A percentile compares a stretch with the other conserved stretches of the same genome.
phyloP scores from a whole-genome alignment of 202 grass and related monocot genomes.

The Saccharum hybrid region DNA sequence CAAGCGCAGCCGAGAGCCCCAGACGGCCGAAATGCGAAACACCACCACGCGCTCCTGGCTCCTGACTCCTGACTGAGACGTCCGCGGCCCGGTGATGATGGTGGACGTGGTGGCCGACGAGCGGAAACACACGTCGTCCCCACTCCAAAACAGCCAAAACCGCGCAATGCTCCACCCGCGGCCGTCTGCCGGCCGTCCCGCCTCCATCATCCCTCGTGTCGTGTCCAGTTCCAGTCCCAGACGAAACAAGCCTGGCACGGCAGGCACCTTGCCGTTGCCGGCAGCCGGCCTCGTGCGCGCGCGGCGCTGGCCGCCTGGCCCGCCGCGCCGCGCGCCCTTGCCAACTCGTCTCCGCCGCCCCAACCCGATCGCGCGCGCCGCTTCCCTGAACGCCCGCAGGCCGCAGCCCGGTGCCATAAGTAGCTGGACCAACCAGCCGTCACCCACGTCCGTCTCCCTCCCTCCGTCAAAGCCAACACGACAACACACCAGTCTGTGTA shows the following conservation, averaged over 20 bases:
- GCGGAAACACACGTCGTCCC: neutral
- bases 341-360: neutral
- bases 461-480: slow-evolving; percentile 32
- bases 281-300: neutral
- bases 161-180: neutral
- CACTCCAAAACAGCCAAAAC: neutral
- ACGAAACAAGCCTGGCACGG: neutral
- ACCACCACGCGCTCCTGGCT: no score
- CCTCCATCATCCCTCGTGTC: no score
- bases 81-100: no score
- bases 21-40: no score
- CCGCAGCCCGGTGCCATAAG: neutral
- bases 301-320: neutral
- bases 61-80: no score
- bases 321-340: neutral
- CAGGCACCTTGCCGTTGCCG: neutral
- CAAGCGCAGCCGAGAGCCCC: no score
- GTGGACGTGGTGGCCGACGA: no score
- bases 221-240: neutral
- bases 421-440: slow-evolving; percentile 17
- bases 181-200: neutral
- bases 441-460: neutral
- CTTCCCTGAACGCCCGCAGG: no score
- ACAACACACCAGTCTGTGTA: neutral
- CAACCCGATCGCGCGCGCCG: no score